phyloP scores from a whole-genome alignment of 2,329 filamentous ascomycete species.

The Pseudocercospora fijiensis region DNA sequence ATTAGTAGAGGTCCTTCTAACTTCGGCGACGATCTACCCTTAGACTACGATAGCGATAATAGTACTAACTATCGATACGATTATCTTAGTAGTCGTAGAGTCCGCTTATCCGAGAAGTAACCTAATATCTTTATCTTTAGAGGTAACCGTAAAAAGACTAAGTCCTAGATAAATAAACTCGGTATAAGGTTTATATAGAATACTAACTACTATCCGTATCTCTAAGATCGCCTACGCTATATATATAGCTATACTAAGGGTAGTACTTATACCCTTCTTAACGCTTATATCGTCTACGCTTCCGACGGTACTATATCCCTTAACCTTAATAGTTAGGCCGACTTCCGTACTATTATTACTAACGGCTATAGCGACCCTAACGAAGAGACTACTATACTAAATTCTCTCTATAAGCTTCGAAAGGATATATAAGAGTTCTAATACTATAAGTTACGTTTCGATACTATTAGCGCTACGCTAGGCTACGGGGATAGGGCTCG shows the following conservation, averaged over 20 bases:
- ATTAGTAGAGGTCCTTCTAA: not conserved
- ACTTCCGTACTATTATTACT: not conserved
- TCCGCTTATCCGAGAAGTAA: not conserved
- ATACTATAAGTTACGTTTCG: not conserved
- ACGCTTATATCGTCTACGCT: not conserved
- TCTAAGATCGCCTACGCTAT: not conserved
- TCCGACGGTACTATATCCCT: not conserved
- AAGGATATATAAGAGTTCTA: not conserved
- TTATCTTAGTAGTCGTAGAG: not conserved
- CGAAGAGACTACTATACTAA: not conserved
- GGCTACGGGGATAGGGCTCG: not conserved
- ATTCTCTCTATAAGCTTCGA: not conserved
- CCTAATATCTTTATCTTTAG: not conserved
- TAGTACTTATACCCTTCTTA: not conserved
- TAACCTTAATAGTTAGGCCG: not conserved
- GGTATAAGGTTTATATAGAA: not conserved
- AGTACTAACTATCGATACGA: not conserved
- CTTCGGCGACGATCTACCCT: not conserved
- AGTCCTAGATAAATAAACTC: not conserved
- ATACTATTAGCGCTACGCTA: not conserved
- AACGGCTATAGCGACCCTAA: not conserved
- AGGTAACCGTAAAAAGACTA: not conserved
- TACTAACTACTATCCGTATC: not conserved
- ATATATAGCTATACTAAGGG: not conserved
- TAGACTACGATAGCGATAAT: not conserved